Base-by-base conservation (phyloP, 2,329 filamentous ascomycete species). In the Arthrinium phaeospermum region DNA sequence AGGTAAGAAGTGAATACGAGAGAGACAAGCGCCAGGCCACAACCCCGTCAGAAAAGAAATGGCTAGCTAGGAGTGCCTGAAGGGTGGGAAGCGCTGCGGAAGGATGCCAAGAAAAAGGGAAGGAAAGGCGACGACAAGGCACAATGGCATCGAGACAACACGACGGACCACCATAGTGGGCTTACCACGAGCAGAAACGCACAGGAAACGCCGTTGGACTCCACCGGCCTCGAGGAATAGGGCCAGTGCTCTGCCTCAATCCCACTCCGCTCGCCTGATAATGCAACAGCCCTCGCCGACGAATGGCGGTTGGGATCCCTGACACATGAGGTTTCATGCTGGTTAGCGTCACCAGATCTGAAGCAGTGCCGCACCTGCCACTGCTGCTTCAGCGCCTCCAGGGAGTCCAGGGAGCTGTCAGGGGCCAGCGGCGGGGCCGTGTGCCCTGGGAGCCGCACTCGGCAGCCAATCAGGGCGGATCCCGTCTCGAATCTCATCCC, bases 251-350 rank as follows among this genome's bases (percentile, higher is more conserved):
- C 70, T 53, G 69, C 73, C 69, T 69, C 53, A 72, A 69, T 57
- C 71, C 71, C 68, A 70, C 71, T 67, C 51, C 34, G 68, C 49
- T 37, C 27, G 53, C 53, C 24, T 61, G 53, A 37, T 61, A 61
- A 61, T 61, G 53, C 53, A 61, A 61, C 53, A 34, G 71, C 68
- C 34, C 46, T 46, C 22, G 44, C 69, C 37, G 71, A 71, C 71
- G 45, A n/a, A 53, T 71, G 72, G 70, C 68, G 70, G 69, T 71
- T n/a, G 12, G 67, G 41, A 74, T 74, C 72, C 72, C 73, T 73
- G 76, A 79, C 79, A 73, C 70, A 74, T 78, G 74, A 72, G 67
- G 79, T 80, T 80, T 80, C 77, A 79, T 51, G 71, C 22, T 71
- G 71, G 73, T 75, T 73, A 74, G 75, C 75, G 75, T 51, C 46